Evolutionary conservation across 164 flowering plant genomes (phyloP).

Genomic region (Taxillus chinensis): DNA sequence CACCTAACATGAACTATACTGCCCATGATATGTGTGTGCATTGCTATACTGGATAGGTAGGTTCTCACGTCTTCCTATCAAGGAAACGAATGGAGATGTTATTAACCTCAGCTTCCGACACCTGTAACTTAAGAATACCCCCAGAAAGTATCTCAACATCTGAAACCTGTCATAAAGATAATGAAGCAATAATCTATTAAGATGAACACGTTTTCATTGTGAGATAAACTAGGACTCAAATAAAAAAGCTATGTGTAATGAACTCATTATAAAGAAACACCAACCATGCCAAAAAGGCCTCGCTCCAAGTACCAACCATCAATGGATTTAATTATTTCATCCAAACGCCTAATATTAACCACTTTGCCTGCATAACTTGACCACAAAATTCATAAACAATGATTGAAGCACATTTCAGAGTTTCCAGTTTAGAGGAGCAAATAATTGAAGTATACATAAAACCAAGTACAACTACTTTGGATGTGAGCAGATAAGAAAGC

Average conservation of each 20-base stretch:
- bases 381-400: constrained; percentile 24
- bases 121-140: constrained; percentile 74
- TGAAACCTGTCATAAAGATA: constrained; percentile 47
- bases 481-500: constrained; percentile 8
- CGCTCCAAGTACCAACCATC: constrained; percentile 96
- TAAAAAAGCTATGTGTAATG: background rate
- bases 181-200: background rate
- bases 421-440: background rate
- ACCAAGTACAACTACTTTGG: background rate
- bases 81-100: constrained; percentile 79
- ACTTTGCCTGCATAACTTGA: constrained; percentile 96
- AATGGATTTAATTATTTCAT: constrained; percentile 78
- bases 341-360: constrained; percentile 71
- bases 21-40: too few relatives aligned
- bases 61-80: constrained; percentile 76
- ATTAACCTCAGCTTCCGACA: constrained; percentile 95
- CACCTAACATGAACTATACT: too few relatives aligned
- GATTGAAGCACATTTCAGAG: constrained; percentile 12
- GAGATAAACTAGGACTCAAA: background rate
- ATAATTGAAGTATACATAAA: background rate
- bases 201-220: background rate
- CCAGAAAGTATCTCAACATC: constrained; percentile 93
- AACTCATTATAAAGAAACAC: constrained; percentile 14
- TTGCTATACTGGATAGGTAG: too few relatives aligned
- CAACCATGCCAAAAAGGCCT: constrained; percentile 89